Conservation (phyloP, 2,329 filamentous ascomycete genomes). For the Teratosphaeria zuluensis region DNA sequence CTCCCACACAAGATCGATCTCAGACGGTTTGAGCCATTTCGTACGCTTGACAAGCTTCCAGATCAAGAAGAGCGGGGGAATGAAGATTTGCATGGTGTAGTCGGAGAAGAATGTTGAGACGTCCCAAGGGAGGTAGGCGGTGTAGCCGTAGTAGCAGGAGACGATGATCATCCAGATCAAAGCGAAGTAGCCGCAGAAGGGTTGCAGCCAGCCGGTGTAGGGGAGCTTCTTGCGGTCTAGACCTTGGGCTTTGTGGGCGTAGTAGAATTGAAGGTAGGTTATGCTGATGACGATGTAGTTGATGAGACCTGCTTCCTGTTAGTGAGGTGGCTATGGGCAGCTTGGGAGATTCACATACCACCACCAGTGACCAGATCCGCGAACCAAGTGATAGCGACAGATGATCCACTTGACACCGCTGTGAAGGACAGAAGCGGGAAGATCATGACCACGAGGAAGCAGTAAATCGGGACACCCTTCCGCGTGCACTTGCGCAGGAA, state of each 20-base stretch:
- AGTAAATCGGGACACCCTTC: slow-evolving; percentile 53
- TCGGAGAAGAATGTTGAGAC: slow-evolving; percentile 34
- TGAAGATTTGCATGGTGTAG: slow-evolving; percentile 30
- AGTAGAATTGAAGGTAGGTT: slow-evolving; percentile 52
- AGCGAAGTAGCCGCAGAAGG: slow-evolving; percentile 41
- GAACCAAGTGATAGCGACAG: slow-evolving; percentile 30
- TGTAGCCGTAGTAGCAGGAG: slow-evolving; percentile 48
- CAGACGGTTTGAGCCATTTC: slow-evolving; percentile 40
- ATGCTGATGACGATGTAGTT: slow-evolving; percentile 43
- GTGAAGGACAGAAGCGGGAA: slow-evolving; percentile 29
- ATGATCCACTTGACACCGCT: slow-evolving; percentile 21
- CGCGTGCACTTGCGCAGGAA: slow-evolving; percentile 50
- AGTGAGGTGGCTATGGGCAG: neutral
- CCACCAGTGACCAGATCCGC: slow-evolving; percentile 48
- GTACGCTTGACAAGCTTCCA: slow-evolving; percentile 60
- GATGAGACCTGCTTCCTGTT: slow-evolving; percentile 1
- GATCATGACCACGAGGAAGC: slow-evolving; percentile 40
- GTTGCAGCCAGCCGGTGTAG: slow-evolving; percentile 48
- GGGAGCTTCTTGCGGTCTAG: slow-evolving; percentile 45
- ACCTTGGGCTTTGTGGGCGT: slow-evolving; percentile 42
- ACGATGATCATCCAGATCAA: slow-evolving; percentile 23
- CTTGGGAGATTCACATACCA: slow-evolving; percentile 17
- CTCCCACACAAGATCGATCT: slow-evolving; percentile 55
- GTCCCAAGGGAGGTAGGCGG: slow-evolving; percentile 38
- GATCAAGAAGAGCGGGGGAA: slow-evolving; percentile 42